Evolutionary conservation across 345 rosid species (phyloP).

Genomic region (Salix viminalis): DNA sequence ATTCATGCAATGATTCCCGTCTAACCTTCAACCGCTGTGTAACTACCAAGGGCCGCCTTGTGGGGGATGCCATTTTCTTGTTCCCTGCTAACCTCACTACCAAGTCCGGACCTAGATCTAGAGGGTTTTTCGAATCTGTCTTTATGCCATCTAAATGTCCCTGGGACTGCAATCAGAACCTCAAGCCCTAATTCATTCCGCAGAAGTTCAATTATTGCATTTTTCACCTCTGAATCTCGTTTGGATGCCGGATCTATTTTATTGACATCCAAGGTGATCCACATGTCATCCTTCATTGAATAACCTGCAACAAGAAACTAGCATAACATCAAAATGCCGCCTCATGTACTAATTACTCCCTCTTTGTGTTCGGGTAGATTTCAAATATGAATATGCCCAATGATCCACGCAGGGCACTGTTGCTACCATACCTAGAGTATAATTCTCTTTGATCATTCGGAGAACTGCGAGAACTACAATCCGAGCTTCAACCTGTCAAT

Average conservation of each 20-base stretch:
- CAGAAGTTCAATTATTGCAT: conserved; percentile 52
- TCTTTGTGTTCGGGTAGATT: not conserved
- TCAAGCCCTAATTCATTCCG: conserved; percentile 64
- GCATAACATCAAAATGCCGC: conserved; percentile 4
- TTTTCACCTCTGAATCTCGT: conserved; percentile 39
- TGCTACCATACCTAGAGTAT: conserved; percentile 38
- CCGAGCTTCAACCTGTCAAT: conserved; percentile 79
- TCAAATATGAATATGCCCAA: not conserved
- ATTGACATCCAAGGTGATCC: conserved; percentile 58
- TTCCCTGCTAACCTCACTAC: conserved; percentile 23
- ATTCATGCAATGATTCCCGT: conserved; percentile 50
- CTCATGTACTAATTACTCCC: not conserved
- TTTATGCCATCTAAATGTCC: not conserved
- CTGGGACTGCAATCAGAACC: conserved; percentile 41
- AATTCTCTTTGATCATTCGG: conserved; percentile 84
- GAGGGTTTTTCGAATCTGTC: conserved; percentile 5
- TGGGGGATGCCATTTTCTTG: conserved; percentile 31
- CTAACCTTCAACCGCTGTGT: conserved; percentile 63
- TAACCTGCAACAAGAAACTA: conserved; percentile 48
- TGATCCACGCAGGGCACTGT: not conserved
- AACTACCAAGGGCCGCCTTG: conserved; percentile 59
- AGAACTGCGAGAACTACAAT: conserved; percentile 86
- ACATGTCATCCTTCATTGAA: conserved; percentile 57
- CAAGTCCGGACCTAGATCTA: conserved; percentile 13
- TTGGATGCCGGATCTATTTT: conserved; percentile 25